phyloP scores from a whole-genome alignment of 2,329 filamentous ascomycete species.

The Ceratocystis diversiconidia region DNA sequence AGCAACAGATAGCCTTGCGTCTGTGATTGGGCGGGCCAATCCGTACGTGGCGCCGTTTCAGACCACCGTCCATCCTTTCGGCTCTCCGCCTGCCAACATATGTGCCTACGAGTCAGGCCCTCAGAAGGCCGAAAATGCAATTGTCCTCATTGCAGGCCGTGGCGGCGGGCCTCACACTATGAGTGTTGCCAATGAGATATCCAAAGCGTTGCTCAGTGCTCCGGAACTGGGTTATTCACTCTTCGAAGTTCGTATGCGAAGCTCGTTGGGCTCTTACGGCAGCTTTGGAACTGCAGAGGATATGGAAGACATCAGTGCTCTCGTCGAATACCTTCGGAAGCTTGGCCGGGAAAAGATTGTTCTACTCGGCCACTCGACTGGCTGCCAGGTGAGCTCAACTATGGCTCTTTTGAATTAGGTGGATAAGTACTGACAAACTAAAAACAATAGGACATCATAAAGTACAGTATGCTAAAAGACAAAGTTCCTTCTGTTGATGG shows the following conservation, averaged over 20 bases:
- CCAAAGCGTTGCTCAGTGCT: slow-evolving; percentile 29
- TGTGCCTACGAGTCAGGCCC: slow-evolving; percentile 36
- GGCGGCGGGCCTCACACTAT: slow-evolving; percentile 55
- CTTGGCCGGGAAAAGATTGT: slow-evolving; percentile 39
- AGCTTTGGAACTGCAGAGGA: slow-evolving; percentile 37
- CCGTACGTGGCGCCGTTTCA: slow-evolving; percentile 25
- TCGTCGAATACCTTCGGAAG: slow-evolving; percentile 40
- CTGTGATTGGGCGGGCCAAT: too few relatives aligned
- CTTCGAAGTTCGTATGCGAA: slow-evolving; percentile 42
- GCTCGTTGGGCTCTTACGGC: slow-evolving; percentile 40
- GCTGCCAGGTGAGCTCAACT: slow-evolving; percentile 34
- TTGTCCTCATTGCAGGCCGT: slow-evolving; percentile 58
- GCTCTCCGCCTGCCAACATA: slow-evolving; percentile 28
- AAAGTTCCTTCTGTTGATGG: slow-evolving; percentile 48
- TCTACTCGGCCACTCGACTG: slow-evolving; percentile 45
- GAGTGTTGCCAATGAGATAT: slow-evolving; percentile 38
- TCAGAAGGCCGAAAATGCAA: slow-evolving; percentile 36
- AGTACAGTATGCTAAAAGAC: slow-evolving; percentile 34
- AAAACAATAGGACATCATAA: slow-evolving; percentile 37
- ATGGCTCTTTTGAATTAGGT: neutral
- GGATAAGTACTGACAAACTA: neutral
- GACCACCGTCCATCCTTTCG: slow-evolving; percentile 33
- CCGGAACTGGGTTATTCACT: slow-evolving; percentile 34
- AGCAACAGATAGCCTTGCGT: too few relatives aligned
- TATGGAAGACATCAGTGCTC: slow-evolving; percentile 37